These are phyloP conservation scores for Dictyostelium intermedium DNA, from an alignment of 78 protist species.

Conservation along the genomic window DNA sequence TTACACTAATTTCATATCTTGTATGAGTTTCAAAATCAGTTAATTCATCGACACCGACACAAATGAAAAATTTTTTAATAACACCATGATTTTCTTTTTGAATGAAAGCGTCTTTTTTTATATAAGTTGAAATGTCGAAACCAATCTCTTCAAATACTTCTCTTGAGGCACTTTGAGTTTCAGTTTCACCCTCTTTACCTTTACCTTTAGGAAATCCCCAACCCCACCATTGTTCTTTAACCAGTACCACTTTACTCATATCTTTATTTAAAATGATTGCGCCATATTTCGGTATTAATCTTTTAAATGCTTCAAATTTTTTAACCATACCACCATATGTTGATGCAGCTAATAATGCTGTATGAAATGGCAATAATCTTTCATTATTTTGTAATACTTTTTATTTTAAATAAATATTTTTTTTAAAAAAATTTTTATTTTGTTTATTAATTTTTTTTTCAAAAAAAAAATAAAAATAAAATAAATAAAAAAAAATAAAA, in stretches of 20 bases:
- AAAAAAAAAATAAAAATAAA: too few relatives aligned
- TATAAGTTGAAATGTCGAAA: conserved; percentile 11
- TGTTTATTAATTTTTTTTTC: neutral
- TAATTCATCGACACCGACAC: conserved; percentile 63
- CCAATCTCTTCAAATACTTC: conserved; percentile 79
- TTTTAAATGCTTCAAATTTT: conserved; percentile 64
- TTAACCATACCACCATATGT: conserved; percentile 41
- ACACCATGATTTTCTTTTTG: conserved; percentile 73
- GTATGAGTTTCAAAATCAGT: conserved; percentile 78
- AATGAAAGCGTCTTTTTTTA: conserved; percentile 67
- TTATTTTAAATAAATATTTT: neutral
- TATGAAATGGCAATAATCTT: conserved; percentile 65
- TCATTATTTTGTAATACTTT: conserved; percentile 67
- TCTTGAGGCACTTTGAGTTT: conserved; percentile 54
- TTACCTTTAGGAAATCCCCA: conserved; percentile 81
- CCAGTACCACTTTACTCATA: conserved; percentile 73
- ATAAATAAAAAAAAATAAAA: neutral
- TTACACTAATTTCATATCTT: conserved; percentile 71
- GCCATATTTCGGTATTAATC: conserved; percentile 72
- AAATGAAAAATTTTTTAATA: conserved; percentile 51
- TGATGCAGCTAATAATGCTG: conserved; percentile 45
- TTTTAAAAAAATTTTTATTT: neutral
- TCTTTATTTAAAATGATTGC: conserved; percentile 70
- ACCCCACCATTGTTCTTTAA: conserved; percentile 82
- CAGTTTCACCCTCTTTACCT: conserved; percentile 63